phyloP scores from a whole-genome alignment of 805 yeast species.

The Ogataea pilisensis region DNA sequence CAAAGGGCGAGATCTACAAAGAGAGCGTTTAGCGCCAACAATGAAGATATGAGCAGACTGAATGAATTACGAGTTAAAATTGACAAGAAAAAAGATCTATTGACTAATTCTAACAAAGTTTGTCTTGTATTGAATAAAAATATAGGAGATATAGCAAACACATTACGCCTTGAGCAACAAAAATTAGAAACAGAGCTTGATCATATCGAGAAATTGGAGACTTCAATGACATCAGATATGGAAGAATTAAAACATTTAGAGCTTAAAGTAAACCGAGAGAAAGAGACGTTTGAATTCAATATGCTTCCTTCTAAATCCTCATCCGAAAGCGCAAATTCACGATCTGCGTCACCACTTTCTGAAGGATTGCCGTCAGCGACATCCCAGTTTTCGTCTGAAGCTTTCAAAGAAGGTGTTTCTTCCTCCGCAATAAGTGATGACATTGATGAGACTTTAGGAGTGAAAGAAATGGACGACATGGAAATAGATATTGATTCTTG shows the following conservation, averaged over 20 bases:
- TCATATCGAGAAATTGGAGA: conserved; percentile 8
- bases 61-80: conserved; percentile 5
- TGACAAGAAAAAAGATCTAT: conserved; percentile 3
- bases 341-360: neutral
- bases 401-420: too few relatives aligned
- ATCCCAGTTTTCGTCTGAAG: too few relatives aligned
- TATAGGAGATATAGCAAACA: conserved; percentile 7
- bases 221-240: conserved; percentile 2
- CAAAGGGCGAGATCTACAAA: conserved; percentile 6
- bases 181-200: conserved; percentile 9
- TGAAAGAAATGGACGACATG: too few relatives aligned
- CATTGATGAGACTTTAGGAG: too few relatives aligned
- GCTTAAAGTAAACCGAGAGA: conserved; percentile 8
- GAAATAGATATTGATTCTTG: too few relatives aligned
- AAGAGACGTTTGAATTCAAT: conserved; percentile 52
- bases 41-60: neutral
- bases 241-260: conserved; percentile 7
- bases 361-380: too few relatives aligned
- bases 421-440: too few relatives aligned
- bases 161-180: conserved; percentile 6
- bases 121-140: conserved; percentile 13
- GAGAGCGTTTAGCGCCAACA: neutral
- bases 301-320: too few relatives aligned
- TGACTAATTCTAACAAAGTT: conserved; percentile 7
- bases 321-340: conserved; percentile 47